These are phyloP conservation scores for Sclerotinia trifoliorum DNA, from an alignment of 2,329 filamentous ascomycete species.

Conservation along the genomic window DNA sequence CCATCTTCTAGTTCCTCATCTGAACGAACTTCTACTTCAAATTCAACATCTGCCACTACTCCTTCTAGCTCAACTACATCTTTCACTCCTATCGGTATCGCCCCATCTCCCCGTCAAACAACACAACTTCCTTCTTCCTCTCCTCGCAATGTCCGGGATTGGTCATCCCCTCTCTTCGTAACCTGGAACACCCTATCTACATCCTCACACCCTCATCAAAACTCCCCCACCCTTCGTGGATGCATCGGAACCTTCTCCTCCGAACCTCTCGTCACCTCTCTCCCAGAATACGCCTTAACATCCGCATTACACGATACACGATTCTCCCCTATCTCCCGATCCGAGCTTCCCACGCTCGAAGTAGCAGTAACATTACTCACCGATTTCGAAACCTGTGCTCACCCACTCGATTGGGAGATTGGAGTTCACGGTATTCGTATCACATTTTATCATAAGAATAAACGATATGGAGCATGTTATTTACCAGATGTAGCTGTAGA, in stretches of 20 bases:
- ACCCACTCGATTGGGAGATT: conserved; percentile 80
- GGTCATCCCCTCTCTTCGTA: conserved; percentile 74
- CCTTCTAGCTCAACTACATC: conserved; percentile 47
- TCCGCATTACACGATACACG: conserved; percentile 66
- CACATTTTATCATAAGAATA: conserved; percentile 71
- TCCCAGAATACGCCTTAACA: conserved; percentile 78
- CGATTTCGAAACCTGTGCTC: conserved; percentile 73
- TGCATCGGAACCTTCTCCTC: conserved; percentile 95
- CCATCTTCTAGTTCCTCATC: conserved; percentile 19
- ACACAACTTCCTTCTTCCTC: conserved; percentile 28
- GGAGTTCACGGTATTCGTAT: conserved; percentile 86
- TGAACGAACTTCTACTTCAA: conserved; percentile 22
- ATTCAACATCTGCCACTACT: conserved; percentile 43
- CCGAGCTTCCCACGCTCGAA: conserved; percentile 58
- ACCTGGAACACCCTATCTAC: conserved; percentile 74
- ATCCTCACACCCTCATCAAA: conserved; percentile 27
- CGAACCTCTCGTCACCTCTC: conserved; percentile 68
- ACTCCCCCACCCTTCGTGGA: conserved; percentile 64
- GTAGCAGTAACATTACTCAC: conserved; percentile 79
- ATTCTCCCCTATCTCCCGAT: conserved; percentile 54
- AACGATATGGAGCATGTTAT: conserved; percentile 82
- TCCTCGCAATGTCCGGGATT: conserved; percentile 42
- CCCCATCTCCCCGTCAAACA: conserved; percentile 26
- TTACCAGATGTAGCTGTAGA: conserved; percentile 87
- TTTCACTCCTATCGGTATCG: conserved; percentile 31